Conservation (phyloP, 2,329 filamentous ascomycete species). For the Fusarium decemcellulare region DNA sequence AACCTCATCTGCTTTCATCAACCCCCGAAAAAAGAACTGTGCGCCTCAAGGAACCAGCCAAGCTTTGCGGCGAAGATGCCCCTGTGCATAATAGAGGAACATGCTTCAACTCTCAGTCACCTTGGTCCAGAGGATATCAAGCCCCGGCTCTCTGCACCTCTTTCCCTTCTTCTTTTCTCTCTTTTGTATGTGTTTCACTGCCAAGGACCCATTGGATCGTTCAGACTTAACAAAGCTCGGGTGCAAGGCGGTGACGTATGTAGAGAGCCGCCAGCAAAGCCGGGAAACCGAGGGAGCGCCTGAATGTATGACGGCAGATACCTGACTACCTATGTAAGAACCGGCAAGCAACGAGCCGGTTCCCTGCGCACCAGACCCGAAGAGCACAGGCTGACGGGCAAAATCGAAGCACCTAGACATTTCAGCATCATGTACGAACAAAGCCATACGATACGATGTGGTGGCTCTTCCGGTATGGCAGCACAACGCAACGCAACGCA, state of each 20-base stretch:
- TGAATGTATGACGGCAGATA: slow-evolving; percentile 38
- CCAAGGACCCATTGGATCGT: slow-evolving; percentile 4
- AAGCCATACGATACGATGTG: slow-evolving; percentile 21
- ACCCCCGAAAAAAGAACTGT: slow-evolving; percentile 16
- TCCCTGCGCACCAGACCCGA: not conserved
- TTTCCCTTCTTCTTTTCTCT: slow-evolving; percentile 3
- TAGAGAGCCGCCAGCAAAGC: slow-evolving; percentile 25
- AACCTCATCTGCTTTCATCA: slow-evolving; percentile 19
- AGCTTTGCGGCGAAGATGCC: slow-evolving; percentile 34
- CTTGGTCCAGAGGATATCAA: not conserved
- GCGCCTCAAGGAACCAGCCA: slow-evolving; percentile 21
- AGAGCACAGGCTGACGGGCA: slow-evolving; percentile 19
- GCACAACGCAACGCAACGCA: slow-evolving; percentile 29
- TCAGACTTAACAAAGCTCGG: slow-evolving; percentile 8
- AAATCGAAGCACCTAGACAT: slow-evolving; percentile 29
- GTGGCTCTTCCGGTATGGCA: slow-evolving; percentile 27
- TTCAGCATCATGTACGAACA: slow-evolving; percentile 19
- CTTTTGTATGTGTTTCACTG: not conserved
- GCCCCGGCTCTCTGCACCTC: slow-evolving; percentile 5
- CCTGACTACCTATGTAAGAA: slow-evolving; percentile 10
- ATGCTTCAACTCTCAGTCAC: slow-evolving; percentile 15
- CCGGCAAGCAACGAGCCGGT: slow-evolving; percentile 36
- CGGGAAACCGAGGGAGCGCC: slow-evolving; percentile 29
- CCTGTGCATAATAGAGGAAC: slow-evolving; percentile 14
- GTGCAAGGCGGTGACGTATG: slow-evolving; percentile 26